Percentiles rank a stretch among this genome's conserved stretches.
These are phyloP conservation scores for Teunomyces stri DNA, from an alignment of 805 yeast species.

Conservation along the genomic window DNA sequence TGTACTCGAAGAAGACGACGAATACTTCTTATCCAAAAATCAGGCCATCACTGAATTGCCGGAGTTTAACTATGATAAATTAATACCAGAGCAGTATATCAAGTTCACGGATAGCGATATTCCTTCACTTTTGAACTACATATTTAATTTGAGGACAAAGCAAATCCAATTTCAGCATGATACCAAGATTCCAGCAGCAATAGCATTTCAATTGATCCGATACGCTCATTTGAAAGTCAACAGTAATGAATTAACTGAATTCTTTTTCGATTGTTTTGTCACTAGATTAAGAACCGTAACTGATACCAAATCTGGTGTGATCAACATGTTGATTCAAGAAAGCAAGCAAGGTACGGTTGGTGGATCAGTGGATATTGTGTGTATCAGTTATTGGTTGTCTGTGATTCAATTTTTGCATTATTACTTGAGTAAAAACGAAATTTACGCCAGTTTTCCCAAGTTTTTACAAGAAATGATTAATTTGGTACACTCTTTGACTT, in stretches of 20 bases:
- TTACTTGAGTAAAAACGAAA: slow-evolving; percentile 64
- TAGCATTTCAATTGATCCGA: slow-evolving; percentile 66
- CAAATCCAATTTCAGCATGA: slow-evolving; percentile 39
- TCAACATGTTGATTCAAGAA: slow-evolving; percentile 36
- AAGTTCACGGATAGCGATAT: slow-evolving; percentile 59
- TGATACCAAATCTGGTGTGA: slow-evolving; percentile 59
- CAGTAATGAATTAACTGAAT: slow-evolving; percentile 55
- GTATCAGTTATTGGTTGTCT: slow-evolving; percentile 85
- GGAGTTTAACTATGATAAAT: slow-evolving; percentile 55
- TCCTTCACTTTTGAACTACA: slow-evolving; percentile 47
- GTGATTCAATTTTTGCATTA: slow-evolving; percentile 73
- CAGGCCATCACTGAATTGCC: slow-evolving; percentile 24
- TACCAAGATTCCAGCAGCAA: slow-evolving; percentile 63
- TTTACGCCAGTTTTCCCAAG: slow-evolving; percentile 54
- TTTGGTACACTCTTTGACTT: slow-evolving; percentile 56
- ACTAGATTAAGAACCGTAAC: slow-evolving; percentile 61
- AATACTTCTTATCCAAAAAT: slow-evolving; percentile 24
- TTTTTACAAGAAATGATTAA: slow-evolving; percentile 58
- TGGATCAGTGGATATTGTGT: slow-evolving; percentile 61
- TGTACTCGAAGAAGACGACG: slow-evolving; percentile 25
- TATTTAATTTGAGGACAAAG: slow-evolving; percentile 44
- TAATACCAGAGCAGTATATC: slow-evolving; percentile 58
- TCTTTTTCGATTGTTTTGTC: slow-evolving; percentile 57
- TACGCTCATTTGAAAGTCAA: slow-evolving; percentile 59
- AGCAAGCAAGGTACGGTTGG: slow-evolving; percentile 12